These are phyloP conservation scores for Knufia fluminis DNA, from an alignment of 2,329 filamentous ascomycete species.

Conservation along the genomic window DNA sequence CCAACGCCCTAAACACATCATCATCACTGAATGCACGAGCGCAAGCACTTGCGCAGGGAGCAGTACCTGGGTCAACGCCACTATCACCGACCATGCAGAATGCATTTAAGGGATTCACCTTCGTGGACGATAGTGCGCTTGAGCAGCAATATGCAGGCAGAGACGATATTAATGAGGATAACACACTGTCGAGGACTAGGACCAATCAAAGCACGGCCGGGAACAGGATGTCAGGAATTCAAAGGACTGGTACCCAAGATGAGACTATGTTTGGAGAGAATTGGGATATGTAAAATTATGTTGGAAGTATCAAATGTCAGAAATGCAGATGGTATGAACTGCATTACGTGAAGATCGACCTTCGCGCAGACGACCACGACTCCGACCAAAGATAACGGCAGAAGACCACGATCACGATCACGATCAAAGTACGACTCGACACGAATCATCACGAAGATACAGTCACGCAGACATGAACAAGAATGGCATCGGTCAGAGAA, in stretches of 20 bases:
- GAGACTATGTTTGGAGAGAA: constrained; percentile 9
- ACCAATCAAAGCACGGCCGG: constrained; percentile 15
- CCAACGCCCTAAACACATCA: constrained; percentile 79
- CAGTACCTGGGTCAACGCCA: constrained; percentile 78
- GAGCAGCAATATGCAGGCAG: constrained; percentile 65
- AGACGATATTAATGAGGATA: constrained; percentile 28
- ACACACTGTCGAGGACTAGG: constrained; percentile 16
- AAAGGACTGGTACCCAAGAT: constrained; percentile 27
- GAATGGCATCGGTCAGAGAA: not conserved
- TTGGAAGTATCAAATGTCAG: not conserved
- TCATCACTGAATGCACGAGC: constrained; percentile 86
- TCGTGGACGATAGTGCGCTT: constrained; percentile 93
- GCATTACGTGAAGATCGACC: no score
- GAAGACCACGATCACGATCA: not conserved
- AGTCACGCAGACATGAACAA: no score
- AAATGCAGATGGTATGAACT: no score
- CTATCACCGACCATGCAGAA: constrained; percentile 92
- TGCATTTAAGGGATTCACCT: constrained; percentile 97
- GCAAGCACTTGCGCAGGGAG: constrained; percentile 70
- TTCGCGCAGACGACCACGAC: no score
- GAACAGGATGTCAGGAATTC: constrained; percentile 37
- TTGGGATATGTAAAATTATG: constrained; percentile 7
- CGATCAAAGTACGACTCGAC: no score
- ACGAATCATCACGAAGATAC: no score
- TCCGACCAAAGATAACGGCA: not conserved